Conservation (phyloP, 2,329 filamentous ascomycete genomes). For the Myriosclerotinia duriaeana region DNA sequence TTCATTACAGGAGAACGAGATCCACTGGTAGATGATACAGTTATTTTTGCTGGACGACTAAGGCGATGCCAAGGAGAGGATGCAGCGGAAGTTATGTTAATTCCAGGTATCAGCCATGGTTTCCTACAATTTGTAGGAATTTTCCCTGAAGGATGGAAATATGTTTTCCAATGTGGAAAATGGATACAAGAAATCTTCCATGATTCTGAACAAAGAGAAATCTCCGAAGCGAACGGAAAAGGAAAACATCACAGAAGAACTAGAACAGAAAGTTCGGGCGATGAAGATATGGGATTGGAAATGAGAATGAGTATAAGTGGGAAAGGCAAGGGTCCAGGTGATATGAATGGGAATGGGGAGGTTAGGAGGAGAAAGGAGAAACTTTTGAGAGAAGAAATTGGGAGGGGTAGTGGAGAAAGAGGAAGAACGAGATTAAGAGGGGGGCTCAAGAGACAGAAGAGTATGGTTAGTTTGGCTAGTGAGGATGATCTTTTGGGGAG, state of each 20-base stretch:
- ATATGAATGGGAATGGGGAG: conserved; percentile 28
- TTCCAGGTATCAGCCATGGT: conserved; percentile 88
- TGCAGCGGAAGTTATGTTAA: conserved; percentile 75
- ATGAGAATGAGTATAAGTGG: conserved; percentile 61
- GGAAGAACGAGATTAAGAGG: conserved; percentile 47
- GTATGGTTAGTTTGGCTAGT: conserved; percentile 53
- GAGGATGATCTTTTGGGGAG: conserved; percentile 56
- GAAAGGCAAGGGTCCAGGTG: conserved; percentile 24
- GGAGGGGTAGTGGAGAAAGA: conserved; percentile 37
- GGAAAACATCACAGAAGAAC: conserved; percentile 29
- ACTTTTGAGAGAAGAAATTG: conserved; percentile 46
- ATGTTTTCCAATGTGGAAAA: conserved; percentile 72
- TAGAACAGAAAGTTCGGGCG: conserved; percentile 49
- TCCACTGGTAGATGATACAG: conserved; percentile 92
- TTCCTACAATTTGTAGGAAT: conserved; percentile 88
- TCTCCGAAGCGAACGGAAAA: conserved; percentile 34
- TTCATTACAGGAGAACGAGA: conserved; percentile 94
- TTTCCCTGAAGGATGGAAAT: conserved; percentile 87
- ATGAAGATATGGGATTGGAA: conserved; percentile 79
- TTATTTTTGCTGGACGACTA: conserved; percentile 90
- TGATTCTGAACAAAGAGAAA: conserved; percentile 45
- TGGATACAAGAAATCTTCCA: conserved; percentile 84
- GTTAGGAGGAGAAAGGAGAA: conserved; percentile 19
- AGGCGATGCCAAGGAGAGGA: conserved; percentile 76
- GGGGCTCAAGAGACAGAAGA: conserved; percentile 44